Evolutionary conservation across 164 flowering plant species (phyloP).

Genomic region (Tetrastigma voinierianum): DNA sequence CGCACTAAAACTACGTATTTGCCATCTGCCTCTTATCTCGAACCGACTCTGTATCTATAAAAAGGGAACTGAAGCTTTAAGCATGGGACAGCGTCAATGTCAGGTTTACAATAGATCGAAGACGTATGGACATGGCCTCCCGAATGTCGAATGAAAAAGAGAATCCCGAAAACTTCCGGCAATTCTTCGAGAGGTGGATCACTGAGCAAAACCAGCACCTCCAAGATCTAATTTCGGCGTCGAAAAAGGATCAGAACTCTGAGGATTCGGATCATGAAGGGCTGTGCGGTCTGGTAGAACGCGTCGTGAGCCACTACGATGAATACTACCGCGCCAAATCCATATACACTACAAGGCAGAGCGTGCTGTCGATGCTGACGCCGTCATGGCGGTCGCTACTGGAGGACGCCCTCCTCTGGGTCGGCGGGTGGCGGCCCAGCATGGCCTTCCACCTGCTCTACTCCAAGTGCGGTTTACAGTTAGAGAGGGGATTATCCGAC

Average conservation of each 20-base stretch:
- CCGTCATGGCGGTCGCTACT: conserved; percentile 57
- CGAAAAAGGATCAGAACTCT: conserved; percentile 3
- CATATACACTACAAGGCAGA: conserved; percentile 23
- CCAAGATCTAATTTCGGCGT: conserved; percentile 28
- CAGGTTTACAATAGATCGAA: too few species aligned
- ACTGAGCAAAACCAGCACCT: conserved; percentile 33
- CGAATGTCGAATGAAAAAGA: too few species aligned
- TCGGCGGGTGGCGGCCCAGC: conserved; percentile 80
- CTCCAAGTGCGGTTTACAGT: conserved; percentile 61
- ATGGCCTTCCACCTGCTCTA: conserved; percentile 69
- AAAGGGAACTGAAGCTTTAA: too few species aligned
- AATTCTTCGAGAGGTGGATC: conserved; percentile 38
- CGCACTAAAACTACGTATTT: too few species aligned
- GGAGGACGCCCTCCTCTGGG: conserved; percentile 78
- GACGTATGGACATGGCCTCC: too few species aligned
- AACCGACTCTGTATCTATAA: too few species aligned
- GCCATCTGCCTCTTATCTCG: too few species aligned
- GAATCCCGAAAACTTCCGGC: conserved; percentile 14
- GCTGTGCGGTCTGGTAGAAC: conserved; percentile 21
- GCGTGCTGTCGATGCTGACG: conserved; percentile 43
- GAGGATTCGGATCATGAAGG: background rate
- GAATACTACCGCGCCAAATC: conserved; percentile 48
- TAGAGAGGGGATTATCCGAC: conserved; percentile 43
- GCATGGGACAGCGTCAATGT: too few species aligned
- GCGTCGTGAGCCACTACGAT: conserved; percentile 52